Evolutionary conservation across 805 yeast species (phyloP).

Genomic region (Spathaspora girioi): DNA sequence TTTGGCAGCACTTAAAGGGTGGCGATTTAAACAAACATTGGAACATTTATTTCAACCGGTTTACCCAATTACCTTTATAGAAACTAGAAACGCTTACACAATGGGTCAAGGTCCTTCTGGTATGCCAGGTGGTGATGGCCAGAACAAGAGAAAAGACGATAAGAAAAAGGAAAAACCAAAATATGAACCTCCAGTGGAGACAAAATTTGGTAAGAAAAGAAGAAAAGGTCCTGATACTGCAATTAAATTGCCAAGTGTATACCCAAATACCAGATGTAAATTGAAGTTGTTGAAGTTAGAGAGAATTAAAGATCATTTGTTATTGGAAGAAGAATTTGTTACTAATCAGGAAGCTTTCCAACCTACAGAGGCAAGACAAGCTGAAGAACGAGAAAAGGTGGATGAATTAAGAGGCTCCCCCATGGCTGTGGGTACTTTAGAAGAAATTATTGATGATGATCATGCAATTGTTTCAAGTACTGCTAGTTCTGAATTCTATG

Average conservation of each 20-base stretch:
- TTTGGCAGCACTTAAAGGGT: background rate
- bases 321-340: slow-evolving; percentile 94
- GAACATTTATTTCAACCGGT: background rate
- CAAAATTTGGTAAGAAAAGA: slow-evolving; percentile 88
- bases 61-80: background rate
- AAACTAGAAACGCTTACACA: background rate
- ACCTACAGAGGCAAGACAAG: slow-evolving; percentile 95
- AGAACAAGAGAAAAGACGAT: slow-evolving; percentile 52
- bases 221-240: slow-evolving; percentile 90
- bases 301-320: slow-evolving; percentile 91
- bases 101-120: slow-evolving; percentile 58
- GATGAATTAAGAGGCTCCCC: slow-evolving; percentile 97
- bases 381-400: slow-evolving; percentile 91
- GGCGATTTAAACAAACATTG: background rate
- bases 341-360: slow-evolving; percentile 91
- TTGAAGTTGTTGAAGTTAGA: slow-evolving; percentile 88
- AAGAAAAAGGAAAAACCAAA: slow-evolving; percentile 84
- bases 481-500: slow-evolving; percentile 97
- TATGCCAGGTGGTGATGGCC: slow-evolving; percentile 48
- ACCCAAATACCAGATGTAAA: slow-evolving; percentile 92
- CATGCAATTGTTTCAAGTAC: slow-evolving; percentile 97
- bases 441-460: slow-evolving; percentile 96
- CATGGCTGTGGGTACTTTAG: slow-evolving; percentile 92
- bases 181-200: slow-evolving; percentile 97
- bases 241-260: slow-evolving; percentile 77